Conservation (phyloP, 225 moss, liverwort and hornwort genomes). For the Physcomitrium patens region DNA sequence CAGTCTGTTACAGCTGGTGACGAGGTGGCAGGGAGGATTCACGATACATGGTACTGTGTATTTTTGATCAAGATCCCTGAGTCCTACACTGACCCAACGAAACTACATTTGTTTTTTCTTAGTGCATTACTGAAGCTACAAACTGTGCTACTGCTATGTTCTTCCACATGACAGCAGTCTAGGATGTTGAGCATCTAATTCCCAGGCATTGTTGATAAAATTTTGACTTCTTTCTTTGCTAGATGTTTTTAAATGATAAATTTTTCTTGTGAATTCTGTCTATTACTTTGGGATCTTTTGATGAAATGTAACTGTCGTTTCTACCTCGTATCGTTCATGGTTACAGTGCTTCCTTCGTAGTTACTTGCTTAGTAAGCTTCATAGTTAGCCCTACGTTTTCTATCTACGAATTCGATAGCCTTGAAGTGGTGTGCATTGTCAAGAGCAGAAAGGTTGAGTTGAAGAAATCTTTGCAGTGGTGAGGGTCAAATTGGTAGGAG, state of each 20-base stretch:
- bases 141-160: background rate
- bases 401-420: background rate
- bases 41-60: background rate
- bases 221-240: too few species aligned
- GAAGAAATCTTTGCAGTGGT: background rate
- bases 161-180: background rate
- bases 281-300: background rate
- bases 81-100: constrained; percentile 7
- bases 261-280: background rate
- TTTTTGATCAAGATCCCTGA: constrained; percentile 45
- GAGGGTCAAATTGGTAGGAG: constrained; percentile 1
- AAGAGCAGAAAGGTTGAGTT: background rate
- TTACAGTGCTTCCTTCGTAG: constrained; percentile 41
- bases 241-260: too few species aligned
- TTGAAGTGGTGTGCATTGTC: background rate
- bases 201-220: too few species aligned
- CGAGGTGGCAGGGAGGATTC: constrained; percentile 14
- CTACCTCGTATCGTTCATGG: constrained; percentile 41
- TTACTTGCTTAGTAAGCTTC: constrained; percentile 39
- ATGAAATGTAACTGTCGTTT: constrained; percentile 46
- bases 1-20: constrained; percentile 28
- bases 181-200: too few species aligned
- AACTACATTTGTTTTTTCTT: background rate
- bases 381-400: constrained; percentile 29
- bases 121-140: background rate